A percentile compares a stretch with the other conserved stretches of the same genome.
Evolutionary conservation across 768 basidiomycete species (phyloP).

Genomic region (Russula sp.): DNA sequence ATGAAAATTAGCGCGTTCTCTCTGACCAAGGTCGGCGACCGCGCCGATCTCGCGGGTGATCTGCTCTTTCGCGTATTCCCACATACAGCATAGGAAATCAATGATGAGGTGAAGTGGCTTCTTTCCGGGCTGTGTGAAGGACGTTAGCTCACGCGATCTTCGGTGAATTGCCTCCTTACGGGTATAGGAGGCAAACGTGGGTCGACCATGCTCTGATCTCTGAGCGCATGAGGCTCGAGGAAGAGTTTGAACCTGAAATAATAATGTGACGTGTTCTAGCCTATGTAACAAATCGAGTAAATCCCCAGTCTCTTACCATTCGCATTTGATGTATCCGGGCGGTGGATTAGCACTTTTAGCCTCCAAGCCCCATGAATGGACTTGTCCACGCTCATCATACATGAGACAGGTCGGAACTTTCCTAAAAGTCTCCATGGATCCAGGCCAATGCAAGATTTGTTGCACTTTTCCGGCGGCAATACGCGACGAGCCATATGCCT

Average conservation of each 20-base stretch:
- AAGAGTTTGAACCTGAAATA: conserved; percentile 76
- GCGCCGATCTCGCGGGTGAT: conserved; percentile 85
- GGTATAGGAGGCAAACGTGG: conserved; percentile 77
- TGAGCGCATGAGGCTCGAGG: conserved; percentile 75
- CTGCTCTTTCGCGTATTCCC: conserved; percentile 83
- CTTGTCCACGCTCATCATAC: conserved; percentile 69
- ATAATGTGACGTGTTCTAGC: background rate
- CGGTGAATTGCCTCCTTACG: conserved; percentile 44
- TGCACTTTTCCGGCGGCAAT: conserved; percentile 76
- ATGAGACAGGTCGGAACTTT: conserved; percentile 81
- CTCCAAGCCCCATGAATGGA: conserved; percentile 83
- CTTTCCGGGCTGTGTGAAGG: conserved; percentile 59
- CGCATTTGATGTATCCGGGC: conserved; percentile 58
- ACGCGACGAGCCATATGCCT: conserved; percentile 87
- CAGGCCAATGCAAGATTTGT: conserved; percentile 85
- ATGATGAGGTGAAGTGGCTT: conserved; percentile 73
- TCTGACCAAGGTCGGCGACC: conserved; percentile 78
- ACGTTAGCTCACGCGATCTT: conserved; percentile 17
- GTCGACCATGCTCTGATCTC: conserved; percentile 68
- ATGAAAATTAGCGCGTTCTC: conserved; percentile 3
- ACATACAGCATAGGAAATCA: conserved; percentile 78
- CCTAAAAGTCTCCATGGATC: conserved; percentile 80
- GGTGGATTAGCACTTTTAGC: conserved; percentile 74
- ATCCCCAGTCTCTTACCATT: conserved; percentile 43
- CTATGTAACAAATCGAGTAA: background rate